A percentile compares a stretch with the other conserved stretches of the same genome.
Evolutionary conservation across 164 flowering plant species (phyloP).

Genomic region (Tetracentron sinense): DNA sequence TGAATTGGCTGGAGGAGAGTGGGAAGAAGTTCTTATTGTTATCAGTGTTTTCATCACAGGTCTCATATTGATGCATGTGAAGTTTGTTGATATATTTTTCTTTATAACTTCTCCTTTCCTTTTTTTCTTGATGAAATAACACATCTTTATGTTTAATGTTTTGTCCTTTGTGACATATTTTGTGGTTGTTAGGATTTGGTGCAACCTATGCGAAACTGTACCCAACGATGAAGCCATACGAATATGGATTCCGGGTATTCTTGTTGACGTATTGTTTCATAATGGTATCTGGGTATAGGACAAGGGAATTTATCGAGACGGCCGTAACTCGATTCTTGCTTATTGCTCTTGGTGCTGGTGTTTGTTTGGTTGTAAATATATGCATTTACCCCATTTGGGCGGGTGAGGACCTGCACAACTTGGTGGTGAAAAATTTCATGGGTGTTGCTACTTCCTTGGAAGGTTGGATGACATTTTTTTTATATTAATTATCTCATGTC

Average conservation of each 20-base stretch:
- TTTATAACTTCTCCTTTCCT: not conserved
- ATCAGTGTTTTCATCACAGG: slow-evolving; percentile 67
- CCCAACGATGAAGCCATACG: slow-evolving; percentile 81
- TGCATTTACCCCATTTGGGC: slow-evolving; percentile 91
- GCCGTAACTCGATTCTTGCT: slow-evolving; percentile 62
- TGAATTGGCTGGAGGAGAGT: slow-evolving; percentile 37
- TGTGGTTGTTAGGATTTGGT: slow-evolving; percentile 43
- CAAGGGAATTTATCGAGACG: slow-evolving; percentile 58
- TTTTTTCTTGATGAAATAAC: not conserved
- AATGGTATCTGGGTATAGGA: slow-evolving; percentile 59
- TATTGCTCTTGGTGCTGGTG: slow-evolving; percentile 71
- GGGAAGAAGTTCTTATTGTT: slow-evolving; percentile 47
- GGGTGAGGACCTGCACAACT: slow-evolving; percentile 82
- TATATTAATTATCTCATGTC: not conserved
- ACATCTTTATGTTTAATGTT: no score
- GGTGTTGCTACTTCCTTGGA: slow-evolving; percentile 67
- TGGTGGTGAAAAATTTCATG: slow-evolving; percentile 73
- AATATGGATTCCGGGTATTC: slow-evolving; percentile 89
- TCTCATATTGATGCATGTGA: slow-evolving; percentile 7
- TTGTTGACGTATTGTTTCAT: slow-evolving; percentile 74
- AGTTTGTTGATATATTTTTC: not conserved
- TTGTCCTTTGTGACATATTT: slow-evolving; percentile 1
- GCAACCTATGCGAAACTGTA: slow-evolving; percentile 56
- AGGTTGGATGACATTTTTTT: slow-evolving; percentile 34
- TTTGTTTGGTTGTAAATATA: slow-evolving; percentile 56